A percentile compares a stretch with the other conserved stretches of the same genome.
These are phyloP conservation scores for Microdochium paspali DNA, from an alignment of 2,329 filamentous ascomycete genomes.

Conservation along the genomic window DNA sequence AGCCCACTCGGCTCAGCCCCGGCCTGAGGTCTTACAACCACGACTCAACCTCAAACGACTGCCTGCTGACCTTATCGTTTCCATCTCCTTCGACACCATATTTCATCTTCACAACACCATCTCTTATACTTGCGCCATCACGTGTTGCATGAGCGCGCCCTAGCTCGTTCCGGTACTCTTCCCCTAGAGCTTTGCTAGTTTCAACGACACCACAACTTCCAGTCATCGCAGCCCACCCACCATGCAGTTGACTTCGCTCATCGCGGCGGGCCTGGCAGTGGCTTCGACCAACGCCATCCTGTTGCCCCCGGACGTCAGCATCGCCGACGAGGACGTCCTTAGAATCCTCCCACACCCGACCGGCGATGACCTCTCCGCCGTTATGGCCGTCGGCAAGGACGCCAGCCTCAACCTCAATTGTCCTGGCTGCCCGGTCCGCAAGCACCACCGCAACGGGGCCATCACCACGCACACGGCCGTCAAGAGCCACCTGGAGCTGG, in stretches of 20 bases:
- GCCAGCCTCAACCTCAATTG: constrained; percentile 16
- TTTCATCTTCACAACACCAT: background rate
- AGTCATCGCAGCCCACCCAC: constrained; percentile 4
- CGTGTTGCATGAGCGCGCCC: no score
- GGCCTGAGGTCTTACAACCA: no score
- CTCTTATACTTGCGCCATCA: no score
- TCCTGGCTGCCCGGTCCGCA: constrained; percentile 16
- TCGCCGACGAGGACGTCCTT: constrained; percentile 12
- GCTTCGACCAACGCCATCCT: constrained; percentile 20
- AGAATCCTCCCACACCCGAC: constrained; percentile 17
- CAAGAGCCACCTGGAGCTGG: constrained; percentile 39
- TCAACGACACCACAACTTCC: background rate
- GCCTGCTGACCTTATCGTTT: no score
- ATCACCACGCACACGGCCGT: constrained; percentile 11
- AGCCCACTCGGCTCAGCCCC: no score
- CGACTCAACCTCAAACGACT: no score
- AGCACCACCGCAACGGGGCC: constrained; percentile 8
- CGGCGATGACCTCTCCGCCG: constrained; percentile 4
- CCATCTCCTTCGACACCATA: no score
- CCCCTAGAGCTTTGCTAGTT: background rate
- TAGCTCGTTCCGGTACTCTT: background rate
- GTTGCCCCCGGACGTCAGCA: constrained; percentile 15
- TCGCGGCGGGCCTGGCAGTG: constrained; percentile 23
- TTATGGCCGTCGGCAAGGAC: constrained; percentile 8
- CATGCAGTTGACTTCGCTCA: constrained; percentile 22